Percentiles rank a stretch among this genome's conserved stretches.
Conservation (phyloP, 106 monocot genomes). For the Hemerocallis citrina region DNA sequence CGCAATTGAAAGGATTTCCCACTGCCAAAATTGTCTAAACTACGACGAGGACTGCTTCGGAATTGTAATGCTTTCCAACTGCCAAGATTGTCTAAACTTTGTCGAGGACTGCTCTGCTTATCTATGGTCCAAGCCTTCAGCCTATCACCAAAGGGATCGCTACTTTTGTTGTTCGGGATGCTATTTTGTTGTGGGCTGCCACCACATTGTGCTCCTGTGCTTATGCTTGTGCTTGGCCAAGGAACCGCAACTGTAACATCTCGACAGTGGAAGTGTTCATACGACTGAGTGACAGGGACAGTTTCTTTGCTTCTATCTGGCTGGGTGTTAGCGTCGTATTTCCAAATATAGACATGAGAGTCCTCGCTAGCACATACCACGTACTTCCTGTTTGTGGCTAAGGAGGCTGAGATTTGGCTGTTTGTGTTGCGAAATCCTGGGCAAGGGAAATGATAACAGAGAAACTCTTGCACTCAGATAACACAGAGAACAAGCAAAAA, state of each 20-base stretch:
- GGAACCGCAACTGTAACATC: slow-evolving; percentile 39
- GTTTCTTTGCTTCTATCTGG: slow-evolving; percentile 17
- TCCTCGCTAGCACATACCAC: slow-evolving; percentile 45
- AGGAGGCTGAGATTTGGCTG: slow-evolving; percentile 43
- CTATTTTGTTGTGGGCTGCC: not conserved
- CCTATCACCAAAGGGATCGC: slow-evolving; percentile 12
- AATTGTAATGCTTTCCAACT: no score
- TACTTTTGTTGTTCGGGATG: not conserved
- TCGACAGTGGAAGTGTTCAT: slow-evolving; percentile 33
- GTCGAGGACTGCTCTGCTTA: slow-evolving; percentile 15
- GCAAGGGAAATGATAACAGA: not conserved
- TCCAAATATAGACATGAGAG: slow-evolving; percentile 45
- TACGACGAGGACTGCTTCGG: slow-evolving; percentile 16
- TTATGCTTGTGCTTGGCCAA: slow-evolving; percentile 12
- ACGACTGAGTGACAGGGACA: slow-evolving; percentile 20
- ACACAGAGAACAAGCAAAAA: no score
- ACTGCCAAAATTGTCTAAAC: slow-evolving; percentile 1
- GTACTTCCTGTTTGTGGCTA: slow-evolving; percentile 36
- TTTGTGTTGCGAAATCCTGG: slow-evolving; percentile 51
- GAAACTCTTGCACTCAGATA: no score
- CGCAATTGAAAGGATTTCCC: slow-evolving; percentile 1
- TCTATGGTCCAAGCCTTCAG: slow-evolving; percentile 32
- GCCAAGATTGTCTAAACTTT: slow-evolving; percentile 17
- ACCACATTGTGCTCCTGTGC: not conserved
- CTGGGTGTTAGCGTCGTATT: slow-evolving; percentile 15